Base-by-base conservation (phyloP, 2,329 filamentous ascomycete species). In the Clarireedia hainanense region DNA sequence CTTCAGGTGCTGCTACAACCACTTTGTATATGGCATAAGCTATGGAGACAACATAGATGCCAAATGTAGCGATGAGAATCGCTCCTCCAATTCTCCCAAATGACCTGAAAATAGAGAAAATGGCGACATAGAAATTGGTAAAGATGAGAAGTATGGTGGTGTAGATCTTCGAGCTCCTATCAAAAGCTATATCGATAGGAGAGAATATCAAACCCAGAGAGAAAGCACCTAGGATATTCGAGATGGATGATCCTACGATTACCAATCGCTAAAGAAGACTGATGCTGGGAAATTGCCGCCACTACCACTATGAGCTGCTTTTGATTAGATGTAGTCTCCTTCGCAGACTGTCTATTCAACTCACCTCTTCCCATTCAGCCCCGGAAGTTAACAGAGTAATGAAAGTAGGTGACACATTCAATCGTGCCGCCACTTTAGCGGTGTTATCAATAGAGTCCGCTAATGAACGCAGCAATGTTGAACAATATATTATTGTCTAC, bases 281-380 rank as follows among this genome's bases (percentile, higher is more conserved):
- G 75, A 27, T 71, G 66, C 52, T 74, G 76, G 2, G 72, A 68
- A 34, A 80, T 68, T 7, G 76, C 73, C 20, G 75, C 73, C 10
- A 78, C 60, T 2, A 80, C 73, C 0, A 81, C 76, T 1, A 71
- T 73, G 34, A 79, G 72, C 73, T 77, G 55, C 23, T 27, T 5
- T 15, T 12, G 10, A 34, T 34, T 14, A 34, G 30, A 34, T 12
- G 30, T 7, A 34, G 30, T 12, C 10, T 34, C 30, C 30, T 3
- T 34, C 30, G 10, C 30, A 34, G 6, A 27, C 24, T 27, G 10
- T 15, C 12, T 12, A 34, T 36, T 24, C 15, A 17, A 36, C 24
- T 14, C 64, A 77, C 76, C 72, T 80, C 77, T 72, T 81, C 79
- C 72, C 75, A 81, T 68, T 80, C 78, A 43, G 73, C 76, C 76